Base-by-base conservation (phyloP, 345 rosid genomes). In the Erodium maritimum region DNA sequence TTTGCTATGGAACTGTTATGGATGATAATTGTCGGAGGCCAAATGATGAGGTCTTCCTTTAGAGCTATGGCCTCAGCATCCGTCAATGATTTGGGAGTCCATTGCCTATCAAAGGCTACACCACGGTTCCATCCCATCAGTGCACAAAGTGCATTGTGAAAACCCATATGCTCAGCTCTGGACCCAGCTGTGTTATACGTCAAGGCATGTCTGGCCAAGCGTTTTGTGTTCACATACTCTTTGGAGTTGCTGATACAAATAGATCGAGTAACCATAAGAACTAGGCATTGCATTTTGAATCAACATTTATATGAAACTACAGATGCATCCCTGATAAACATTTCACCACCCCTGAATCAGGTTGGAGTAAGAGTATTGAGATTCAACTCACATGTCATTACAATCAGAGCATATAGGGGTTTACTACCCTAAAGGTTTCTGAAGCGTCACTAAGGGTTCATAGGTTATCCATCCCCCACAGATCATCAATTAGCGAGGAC, bases 11-110 rank as follows among this genome's bases (percentile, higher is more conserved):
- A 76, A 58, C 66, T 74, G 67, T 78, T 76, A 34, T 78, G 78
- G 58, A 83, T 29, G 51, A 80, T 18, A 19, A 80, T 73, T n/a
- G 71, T 66, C 1, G 85, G 82, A 16, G 85, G 85, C 85, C 85
- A 83, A 21, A 80, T 71, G 50, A 80, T 72, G 55, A 80, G 80
- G 67, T 80, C 81, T 55, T 78, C 75, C 62, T 70, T 78, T 77
- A 74, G 18, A 46, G 75, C 65, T 34, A 56, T 60, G 50, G 74
- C 77, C 61, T 78, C 79, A 58, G 70, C 65, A 12, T 60, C 52
- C 8, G 75, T 66, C 61, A 80, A 55, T 34, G 34, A 13, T 57
- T 67, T 62, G 23, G 5, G 46, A 51, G 29, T 21, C 83, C 83
- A 78, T 58, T 51, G 23, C 51, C 75, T 52, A 2, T 65, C 58